These are phyloP conservation scores for Calocera cornea DNA, from an alignment of 768 basidiomycete species.

Conservation along the genomic window DNA sequence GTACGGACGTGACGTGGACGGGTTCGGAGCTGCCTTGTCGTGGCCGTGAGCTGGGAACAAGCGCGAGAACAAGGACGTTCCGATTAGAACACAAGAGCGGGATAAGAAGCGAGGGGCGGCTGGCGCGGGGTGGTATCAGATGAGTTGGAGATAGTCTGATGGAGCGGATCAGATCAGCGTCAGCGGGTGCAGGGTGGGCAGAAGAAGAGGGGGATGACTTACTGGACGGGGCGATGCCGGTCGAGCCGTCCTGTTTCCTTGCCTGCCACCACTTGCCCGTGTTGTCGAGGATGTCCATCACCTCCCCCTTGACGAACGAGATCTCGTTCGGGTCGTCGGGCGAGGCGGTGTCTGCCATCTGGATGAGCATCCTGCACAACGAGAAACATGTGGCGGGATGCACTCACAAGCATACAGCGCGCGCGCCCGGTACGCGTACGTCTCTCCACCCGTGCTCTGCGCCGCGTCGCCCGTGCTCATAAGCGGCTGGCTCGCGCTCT, in stretches of 20 bases:
- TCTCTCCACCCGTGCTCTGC: conserved; percentile 7
- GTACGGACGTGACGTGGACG: neutral
- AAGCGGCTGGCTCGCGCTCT: conserved; percentile 48
- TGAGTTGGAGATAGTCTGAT: conserved; percentile 73
- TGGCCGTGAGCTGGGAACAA: neutral
- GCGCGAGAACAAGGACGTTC: neutral
- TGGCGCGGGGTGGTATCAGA: conserved; percentile 33
- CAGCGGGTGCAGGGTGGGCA: no score
- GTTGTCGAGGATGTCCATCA: conserved; percentile 85
- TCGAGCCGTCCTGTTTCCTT: conserved; percentile 52
- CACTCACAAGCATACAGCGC: conserved; percentile 78
- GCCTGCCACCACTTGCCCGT: conserved; percentile 92
- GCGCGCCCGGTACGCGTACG: conserved; percentile 62
- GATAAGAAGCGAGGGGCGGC: neutral
- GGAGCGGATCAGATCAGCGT: conserved; percentile 54
- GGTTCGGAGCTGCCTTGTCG: neutral
- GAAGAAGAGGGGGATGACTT: conserved; percentile 4
- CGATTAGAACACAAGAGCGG: neutral
- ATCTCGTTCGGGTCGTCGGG: conserved; percentile 94
- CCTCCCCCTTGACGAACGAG: conserved; percentile 81
- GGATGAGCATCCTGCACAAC: neutral
- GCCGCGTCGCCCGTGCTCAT: conserved; percentile 39
- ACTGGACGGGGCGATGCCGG: conserved; percentile 16
- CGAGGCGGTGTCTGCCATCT: conserved; percentile 64
- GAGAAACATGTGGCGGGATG: conserved; percentile 10